These are phyloP conservation scores for Melaleuca alternifolia DNA, from an alignment of 345 rosid species.

Conservation along the genomic window DNA sequence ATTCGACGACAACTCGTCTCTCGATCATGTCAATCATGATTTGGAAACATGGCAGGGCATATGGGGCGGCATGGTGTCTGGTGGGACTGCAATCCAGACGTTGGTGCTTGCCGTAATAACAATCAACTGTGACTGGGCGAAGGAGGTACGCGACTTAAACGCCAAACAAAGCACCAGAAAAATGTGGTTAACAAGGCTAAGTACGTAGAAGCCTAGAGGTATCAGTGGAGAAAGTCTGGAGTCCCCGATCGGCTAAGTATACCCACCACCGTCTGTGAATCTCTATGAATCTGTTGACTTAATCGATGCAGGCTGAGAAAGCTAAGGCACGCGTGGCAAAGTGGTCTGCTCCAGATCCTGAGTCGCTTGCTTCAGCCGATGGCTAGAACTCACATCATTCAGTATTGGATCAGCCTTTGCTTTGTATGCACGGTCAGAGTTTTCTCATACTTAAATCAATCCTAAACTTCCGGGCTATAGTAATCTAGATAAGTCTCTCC, in stretches of 20 bases:
- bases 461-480: too few relatives aligned
- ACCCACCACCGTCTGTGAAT: neutral
- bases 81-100: constrained; percentile 33
- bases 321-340: constrained; percentile 9
- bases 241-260: neutral
- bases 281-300: neutral
- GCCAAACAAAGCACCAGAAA: neutral
- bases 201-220: neutral
- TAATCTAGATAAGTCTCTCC: neutral
- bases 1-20: neutral
- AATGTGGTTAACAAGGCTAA: neutral
- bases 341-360: constrained; percentile 6
- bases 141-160: constrained; percentile 29
- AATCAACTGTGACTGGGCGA: constrained; percentile 37
- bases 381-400: neutral
- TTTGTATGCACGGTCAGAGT: neutral
- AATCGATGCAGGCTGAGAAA: constrained; percentile 18
- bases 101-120: constrained; percentile 37
- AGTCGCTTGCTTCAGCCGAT: neutral
- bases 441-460: neutral
- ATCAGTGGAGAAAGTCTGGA: neutral
- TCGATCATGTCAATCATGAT: neutral
- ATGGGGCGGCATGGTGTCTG: constrained; percentile 64
- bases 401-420: neutral
- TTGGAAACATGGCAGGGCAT: constrained; percentile 30